phyloP scores from a whole-genome alignment of 1,139 yeast genomes.

The Suhomyces chickasaworum region DNA sequence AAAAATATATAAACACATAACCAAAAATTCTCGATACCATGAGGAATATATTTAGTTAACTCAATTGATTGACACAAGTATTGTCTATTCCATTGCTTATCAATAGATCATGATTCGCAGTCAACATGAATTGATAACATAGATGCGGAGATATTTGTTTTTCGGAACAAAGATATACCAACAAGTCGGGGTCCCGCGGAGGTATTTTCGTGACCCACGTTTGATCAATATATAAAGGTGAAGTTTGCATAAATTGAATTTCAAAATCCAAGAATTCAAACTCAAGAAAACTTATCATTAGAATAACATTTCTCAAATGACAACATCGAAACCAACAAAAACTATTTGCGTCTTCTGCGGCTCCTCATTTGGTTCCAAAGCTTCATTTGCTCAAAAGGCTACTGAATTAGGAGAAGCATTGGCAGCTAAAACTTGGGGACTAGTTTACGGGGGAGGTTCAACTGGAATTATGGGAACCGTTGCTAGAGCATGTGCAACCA shows the following conservation, averaged over 20 bases:
- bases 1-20: too few species aligned
- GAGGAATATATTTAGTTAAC: too few species aligned
- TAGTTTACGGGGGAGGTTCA: slow-evolving; percentile 92
- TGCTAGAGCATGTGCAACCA: slow-evolving; percentile 68
- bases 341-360: slow-evolving; percentile 86
- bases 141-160: slow-evolving; percentile 1
- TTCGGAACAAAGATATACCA: background rate
- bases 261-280: background rate
- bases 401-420: slow-evolving; percentile 57
- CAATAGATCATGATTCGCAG: background rate
- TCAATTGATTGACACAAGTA: background rate
- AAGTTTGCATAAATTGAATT: background rate
- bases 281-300: background rate
- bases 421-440: slow-evolving; percentile 65
- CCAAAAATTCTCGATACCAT: too few species aligned
- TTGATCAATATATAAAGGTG: background rate
- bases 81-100: background rate
- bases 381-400: slow-evolving; percentile 56
- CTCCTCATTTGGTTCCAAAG: slow-evolving; percentile 68
- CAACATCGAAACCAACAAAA: slow-evolving; percentile 33
- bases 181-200: slow-evolving; percentile 9
- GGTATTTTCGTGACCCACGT: slow-evolving; percentile 1
- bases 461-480: slow-evolving; percentile 86
- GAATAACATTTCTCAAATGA: slow-evolving; percentile 13
- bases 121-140: background rate